Evolutionary conservation across 768 basidiomycete species (phyloP).

Genomic region (Mycena albidolilacea): DNA sequence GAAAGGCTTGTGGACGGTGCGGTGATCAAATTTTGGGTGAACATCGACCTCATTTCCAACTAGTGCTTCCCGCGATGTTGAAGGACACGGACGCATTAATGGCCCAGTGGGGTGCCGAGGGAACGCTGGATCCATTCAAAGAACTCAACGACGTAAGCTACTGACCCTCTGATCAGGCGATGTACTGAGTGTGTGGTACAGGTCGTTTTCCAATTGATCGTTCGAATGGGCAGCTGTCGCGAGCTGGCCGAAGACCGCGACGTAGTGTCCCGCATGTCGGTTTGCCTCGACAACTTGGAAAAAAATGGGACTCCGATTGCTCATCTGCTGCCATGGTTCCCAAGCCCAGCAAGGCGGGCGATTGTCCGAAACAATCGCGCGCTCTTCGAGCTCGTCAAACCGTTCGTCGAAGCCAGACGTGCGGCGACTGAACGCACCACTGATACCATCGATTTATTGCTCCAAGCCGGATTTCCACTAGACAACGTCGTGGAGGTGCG

Average conservation of each 20-base stretch:
- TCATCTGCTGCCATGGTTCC: slow-evolving; percentile 24
- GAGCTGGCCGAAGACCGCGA: slow-evolving; percentile 28
- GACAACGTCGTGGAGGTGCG: background rate
- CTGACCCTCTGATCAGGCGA: background rate
- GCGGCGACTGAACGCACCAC: background rate
- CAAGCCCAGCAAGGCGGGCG: background rate
- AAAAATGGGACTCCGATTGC: slow-evolving; percentile 14
- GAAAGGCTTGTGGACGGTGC: background rate
- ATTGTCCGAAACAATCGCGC: background rate
- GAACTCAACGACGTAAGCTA: slow-evolving; percentile 11
- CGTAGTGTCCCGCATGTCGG: slow-evolving; percentile 10
- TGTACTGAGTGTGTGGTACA: background rate
- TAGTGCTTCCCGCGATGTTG: slow-evolving; percentile 6
- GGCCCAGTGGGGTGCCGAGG: background rate
- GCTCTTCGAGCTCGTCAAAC: background rate
- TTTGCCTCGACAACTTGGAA: slow-evolving; percentile 30
- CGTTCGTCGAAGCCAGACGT: background rate
- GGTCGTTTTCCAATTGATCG: slow-evolving; percentile 38
- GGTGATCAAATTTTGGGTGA: background rate
- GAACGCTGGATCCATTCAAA: slow-evolving; percentile 4
- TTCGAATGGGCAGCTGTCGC: slow-evolving; percentile 27
- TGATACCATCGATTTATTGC: background rate
- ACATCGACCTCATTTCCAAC: background rate
- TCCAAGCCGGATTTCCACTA: background rate
- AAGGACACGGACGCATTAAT: background rate